Percentiles rank a stretch among this genome's conserved stretches.
These are phyloP conservation scores for Vigna reflexopilosa DNA, from an alignment of 306 rosid species.

Conservation along the genomic window DNA sequence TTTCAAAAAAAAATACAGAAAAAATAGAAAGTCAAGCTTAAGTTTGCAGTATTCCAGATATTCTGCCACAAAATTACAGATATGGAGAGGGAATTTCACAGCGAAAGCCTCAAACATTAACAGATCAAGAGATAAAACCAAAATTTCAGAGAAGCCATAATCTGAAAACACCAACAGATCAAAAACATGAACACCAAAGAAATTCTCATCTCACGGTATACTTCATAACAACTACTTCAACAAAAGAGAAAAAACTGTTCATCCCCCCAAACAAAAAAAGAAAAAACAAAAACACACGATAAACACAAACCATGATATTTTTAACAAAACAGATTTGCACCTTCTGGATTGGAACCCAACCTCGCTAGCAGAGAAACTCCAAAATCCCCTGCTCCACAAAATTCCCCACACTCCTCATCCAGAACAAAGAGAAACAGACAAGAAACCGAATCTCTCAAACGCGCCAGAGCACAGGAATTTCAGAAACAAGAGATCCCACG, in stretches of 20 bases:
- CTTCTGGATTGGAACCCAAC: slow-evolving; percentile 28
- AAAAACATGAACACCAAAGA: slow-evolving; percentile 32
- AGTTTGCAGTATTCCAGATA: slow-evolving; percentile 3
- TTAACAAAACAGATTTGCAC: slow-evolving; percentile 43
- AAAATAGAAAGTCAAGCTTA: slow-evolving; percentile 15
- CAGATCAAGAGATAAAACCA: slow-evolving; percentile 48
- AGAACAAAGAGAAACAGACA: slow-evolving; percentile 14
- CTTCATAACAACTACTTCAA: slow-evolving; percentile 37
- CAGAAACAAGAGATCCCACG: slow-evolving; percentile 49
- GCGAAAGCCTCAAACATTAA: slow-evolving; percentile 15
- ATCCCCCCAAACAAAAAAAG: neutral
- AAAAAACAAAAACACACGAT: neutral
- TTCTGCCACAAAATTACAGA: slow-evolving; percentile 18
- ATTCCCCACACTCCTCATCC: slow-evolving; percentile 32
- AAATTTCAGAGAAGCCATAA: neutral
- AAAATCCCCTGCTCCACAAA: slow-evolving; percentile 29
- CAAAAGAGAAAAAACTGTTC: neutral
- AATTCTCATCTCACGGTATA: slow-evolving; percentile 24
- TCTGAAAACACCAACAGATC: slow-evolving; percentile 33
- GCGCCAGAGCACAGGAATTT: slow-evolving; percentile 32
- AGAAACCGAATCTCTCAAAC: slow-evolving; percentile 34
- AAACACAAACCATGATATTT: neutral
- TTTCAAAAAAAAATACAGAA: neutral
- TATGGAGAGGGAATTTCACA: slow-evolving; percentile 30
- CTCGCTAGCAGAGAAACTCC: slow-evolving; percentile 25